Conservation (phyloP, 495 filamentous ascomycete species). For the Penicillium paradoxum region DNA sequence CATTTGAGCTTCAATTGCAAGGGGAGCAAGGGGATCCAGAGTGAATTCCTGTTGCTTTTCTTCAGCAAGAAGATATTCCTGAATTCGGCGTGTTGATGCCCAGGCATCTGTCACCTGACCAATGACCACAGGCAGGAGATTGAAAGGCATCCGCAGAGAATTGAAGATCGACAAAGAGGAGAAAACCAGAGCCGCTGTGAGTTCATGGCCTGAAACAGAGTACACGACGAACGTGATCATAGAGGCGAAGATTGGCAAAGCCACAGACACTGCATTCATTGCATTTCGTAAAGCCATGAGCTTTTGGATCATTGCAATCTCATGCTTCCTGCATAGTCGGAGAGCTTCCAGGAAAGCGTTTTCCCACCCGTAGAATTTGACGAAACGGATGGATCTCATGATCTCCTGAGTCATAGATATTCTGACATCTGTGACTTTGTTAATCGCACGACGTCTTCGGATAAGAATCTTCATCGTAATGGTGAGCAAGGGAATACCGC, state of each 20-base stretch:
- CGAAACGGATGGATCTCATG: constrained; percentile 80
- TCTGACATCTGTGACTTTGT: constrained; percentile 85
- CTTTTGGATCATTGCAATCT: constrained; percentile 59
- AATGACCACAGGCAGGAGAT: constrained; percentile 80
- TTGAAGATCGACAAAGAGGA: constrained; percentile 93
- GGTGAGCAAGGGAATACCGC: constrained; percentile 72
- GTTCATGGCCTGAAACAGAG: constrained; percentile 63
- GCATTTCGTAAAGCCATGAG: constrained; percentile 76
- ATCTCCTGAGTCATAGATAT: constrained; percentile 92
- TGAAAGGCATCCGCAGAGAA: constrained; percentile 79
- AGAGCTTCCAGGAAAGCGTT: constrained; percentile 67
- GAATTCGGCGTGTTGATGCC: constrained; percentile 74
- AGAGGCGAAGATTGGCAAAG: constrained; percentile 83
- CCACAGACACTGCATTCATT: constrained; percentile 72
- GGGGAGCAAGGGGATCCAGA: constrained; percentile 54
- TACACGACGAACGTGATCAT: constrained; percentile 95
- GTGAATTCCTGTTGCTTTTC: constrained; percentile 72
- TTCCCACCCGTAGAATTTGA: constrained; percentile 97
- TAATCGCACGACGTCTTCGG: constrained; percentile 66
- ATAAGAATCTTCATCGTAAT: constrained; percentile 68
- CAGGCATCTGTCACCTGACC: constrained; percentile 84
- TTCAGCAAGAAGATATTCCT: constrained; percentile 81
- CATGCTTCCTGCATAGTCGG: constrained; percentile 70
- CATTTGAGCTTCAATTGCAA: constrained; percentile 67
- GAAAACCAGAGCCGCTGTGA: constrained; percentile 78